phyloP scores from a whole-genome alignment of 768 basidiomycete species.

The Russula sp. region DNA sequence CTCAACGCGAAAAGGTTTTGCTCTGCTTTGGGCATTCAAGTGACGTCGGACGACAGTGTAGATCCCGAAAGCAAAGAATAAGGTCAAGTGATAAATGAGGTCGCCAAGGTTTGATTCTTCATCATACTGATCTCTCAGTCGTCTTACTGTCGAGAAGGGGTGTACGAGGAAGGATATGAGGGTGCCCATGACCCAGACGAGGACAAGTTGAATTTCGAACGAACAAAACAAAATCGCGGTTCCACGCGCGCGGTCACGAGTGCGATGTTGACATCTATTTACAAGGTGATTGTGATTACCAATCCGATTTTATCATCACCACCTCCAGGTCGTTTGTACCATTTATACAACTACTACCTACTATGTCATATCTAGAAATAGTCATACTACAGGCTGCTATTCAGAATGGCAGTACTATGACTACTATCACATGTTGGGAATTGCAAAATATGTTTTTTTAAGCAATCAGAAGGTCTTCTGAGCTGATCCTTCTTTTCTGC shows the following conservation, averaged over 20 bases:
- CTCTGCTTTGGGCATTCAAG: constrained; percentile 65
- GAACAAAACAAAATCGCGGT: background rate
- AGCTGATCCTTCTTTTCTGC: too few relatives aligned
- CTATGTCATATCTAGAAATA: too few relatives aligned
- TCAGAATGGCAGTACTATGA: too few relatives aligned
- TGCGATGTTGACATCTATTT: constrained; percentile 24
- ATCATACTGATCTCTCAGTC: constrained; percentile 38
- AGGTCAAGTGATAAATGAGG: constrained; percentile 57
- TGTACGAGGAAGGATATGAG: constrained; percentile 40
- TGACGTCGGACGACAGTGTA: constrained; percentile 74
- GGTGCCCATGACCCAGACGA: constrained; percentile 21
- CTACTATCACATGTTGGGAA: too few relatives aligned
- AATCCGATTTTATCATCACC: background rate
- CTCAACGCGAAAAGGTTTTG: constrained; percentile 57
- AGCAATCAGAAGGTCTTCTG: too few relatives aligned
- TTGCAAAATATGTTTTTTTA: too few relatives aligned
- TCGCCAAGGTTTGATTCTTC: constrained; percentile 38
- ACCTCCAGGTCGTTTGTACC: too few relatives aligned
- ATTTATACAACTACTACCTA: too few relatives aligned
- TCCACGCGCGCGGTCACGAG: constrained; percentile 17
- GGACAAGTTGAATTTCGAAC: constrained; percentile 6
- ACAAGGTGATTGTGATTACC: background rate
- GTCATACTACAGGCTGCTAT: too few relatives aligned
- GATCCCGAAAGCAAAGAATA: constrained; percentile 73
- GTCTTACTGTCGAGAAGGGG: constrained; percentile 45